Evolutionary conservation across 2,329 filamentous ascomycete genomes (phyloP).

Genomic region (Clarireedia monteithiana): DNA sequence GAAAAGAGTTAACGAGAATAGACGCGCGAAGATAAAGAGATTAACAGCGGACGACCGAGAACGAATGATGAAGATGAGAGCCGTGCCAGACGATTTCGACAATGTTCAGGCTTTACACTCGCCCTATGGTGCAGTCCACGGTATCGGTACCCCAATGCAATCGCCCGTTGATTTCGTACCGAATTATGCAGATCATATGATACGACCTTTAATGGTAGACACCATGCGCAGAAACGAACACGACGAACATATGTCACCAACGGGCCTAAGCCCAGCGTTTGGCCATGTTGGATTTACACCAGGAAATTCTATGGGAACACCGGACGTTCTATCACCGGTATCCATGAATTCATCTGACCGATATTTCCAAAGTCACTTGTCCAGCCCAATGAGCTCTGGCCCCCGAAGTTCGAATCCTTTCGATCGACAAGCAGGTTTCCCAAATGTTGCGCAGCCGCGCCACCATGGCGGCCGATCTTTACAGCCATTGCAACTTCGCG

Average conservation of each 20-base stretch:
- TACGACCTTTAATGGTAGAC: conserved; percentile 60
- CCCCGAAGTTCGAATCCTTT: conserved; percentile 46
- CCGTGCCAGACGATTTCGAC: conserved; percentile 63
- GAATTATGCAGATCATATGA: conserved; percentile 47
- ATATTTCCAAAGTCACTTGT: conserved; percentile 43
- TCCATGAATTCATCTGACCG: conserved; percentile 48
- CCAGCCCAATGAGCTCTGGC: conserved; percentile 39
- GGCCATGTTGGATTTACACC: conserved; percentile 58
- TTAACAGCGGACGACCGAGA: conserved; percentile 63
- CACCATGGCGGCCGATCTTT: conserved; percentile 41
- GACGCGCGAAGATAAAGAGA: conserved; percentile 65
- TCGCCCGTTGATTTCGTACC: conserved; percentile 31
- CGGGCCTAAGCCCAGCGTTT: conserved; percentile 60
- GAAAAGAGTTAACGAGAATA: conserved; percentile 25
- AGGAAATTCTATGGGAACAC: conserved; percentile 39
- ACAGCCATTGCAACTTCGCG: conserved; percentile 51
- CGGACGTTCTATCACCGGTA: conserved; percentile 50
- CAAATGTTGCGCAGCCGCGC: conserved; percentile 37
- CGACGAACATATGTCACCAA: conserved; percentile 60
- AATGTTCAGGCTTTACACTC: conserved; percentile 62
- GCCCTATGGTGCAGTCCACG: conserved; percentile 49
- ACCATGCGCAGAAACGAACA: conserved; percentile 53
- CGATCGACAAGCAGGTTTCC: conserved; percentile 41
- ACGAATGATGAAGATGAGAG: conserved; percentile 64
- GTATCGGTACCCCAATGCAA: conserved; percentile 28